Conservation (phyloP, 164 flowering plant species). For the Warburgia ugandensis region DNA sequence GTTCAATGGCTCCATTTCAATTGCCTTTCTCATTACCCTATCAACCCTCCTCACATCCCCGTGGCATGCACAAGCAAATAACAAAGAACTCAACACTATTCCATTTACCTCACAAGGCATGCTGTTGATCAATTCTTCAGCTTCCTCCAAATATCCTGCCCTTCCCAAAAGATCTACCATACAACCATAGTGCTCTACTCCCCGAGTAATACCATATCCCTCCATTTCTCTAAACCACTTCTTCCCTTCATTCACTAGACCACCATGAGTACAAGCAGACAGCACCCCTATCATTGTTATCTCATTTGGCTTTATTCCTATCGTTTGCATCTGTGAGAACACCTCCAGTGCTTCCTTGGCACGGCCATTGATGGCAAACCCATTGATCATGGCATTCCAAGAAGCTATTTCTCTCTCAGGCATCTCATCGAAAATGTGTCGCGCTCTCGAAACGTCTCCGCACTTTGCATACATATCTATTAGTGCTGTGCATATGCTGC, state of each 20-base stretch:
- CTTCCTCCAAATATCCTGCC: constrained; percentile 72
- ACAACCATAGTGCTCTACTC: constrained; percentile 78
- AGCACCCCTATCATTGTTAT: constrained; percentile 63
- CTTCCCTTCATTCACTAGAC: constrained; percentile 71
- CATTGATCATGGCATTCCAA: constrained; percentile 85
- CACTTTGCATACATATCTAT: constrained; percentile 83
- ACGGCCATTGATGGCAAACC: constrained; percentile 66
- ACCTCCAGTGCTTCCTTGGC: constrained; percentile 52
- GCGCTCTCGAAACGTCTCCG: constrained; percentile 56
- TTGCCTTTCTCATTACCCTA: constrained; percentile 30
- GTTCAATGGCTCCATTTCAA: constrained; percentile 36
- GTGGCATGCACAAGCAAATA: constrained; percentile 47
- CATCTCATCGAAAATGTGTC: constrained; percentile 34
- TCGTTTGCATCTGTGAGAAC: constrained; percentile 42
- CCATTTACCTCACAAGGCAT: constrained; percentile 68
- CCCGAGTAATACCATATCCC: constrained; percentile 31
- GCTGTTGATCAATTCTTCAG: constrained; percentile 43
- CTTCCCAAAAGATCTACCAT: constrained; percentile 70
- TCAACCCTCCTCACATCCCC: constrained; percentile 52
- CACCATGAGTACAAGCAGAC: constrained; percentile 76
- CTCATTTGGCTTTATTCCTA: constrained; percentile 46
- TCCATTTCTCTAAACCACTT: constrained; percentile 54
- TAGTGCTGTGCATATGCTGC: constrained; percentile 53
- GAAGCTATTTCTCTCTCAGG: constrained; percentile 32
- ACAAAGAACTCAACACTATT: constrained; percentile 62